phyloP scores from a whole-genome alignment of 179 eudicot genomes.

The Beta lomatogona region DNA sequence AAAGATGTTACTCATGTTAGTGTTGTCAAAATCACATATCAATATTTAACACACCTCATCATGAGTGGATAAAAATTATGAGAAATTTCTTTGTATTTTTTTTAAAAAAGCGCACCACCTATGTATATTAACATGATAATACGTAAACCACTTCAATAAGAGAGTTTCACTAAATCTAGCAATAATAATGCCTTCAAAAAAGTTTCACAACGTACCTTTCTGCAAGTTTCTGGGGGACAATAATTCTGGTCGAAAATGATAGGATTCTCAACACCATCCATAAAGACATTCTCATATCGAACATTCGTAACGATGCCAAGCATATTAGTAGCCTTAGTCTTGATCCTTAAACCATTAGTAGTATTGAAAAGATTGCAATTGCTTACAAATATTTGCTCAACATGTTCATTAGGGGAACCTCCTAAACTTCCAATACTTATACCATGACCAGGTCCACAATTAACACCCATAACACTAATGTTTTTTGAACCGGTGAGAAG shows the following conservation, averaged over 20 bases:
- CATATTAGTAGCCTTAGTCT: slow-evolving; percentile 50
- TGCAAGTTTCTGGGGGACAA: slow-evolving; percentile 45
- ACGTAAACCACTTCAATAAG: too few relatives aligned
- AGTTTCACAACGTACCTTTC: slow-evolving; percentile 21
- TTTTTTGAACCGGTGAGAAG: slow-evolving; percentile 44
- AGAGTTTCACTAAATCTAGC: too few relatives aligned
- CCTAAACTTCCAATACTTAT: slow-evolving; percentile 83
- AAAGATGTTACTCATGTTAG: too few relatives aligned
- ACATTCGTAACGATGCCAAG: slow-evolving; percentile 40
- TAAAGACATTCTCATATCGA: slow-evolving; percentile 36
- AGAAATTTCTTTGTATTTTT: too few relatives aligned
- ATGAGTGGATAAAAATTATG: too few relatives aligned
- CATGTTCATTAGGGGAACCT: slow-evolving; percentile 16
- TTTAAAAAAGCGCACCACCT: too few relatives aligned
- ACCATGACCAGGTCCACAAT: slow-evolving; percentile 86
- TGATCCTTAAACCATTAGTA: slow-evolving; percentile 70
- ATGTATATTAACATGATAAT: too few relatives aligned
- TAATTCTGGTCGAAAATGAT: slow-evolving; percentile 76
- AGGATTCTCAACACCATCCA: slow-evolving; percentile 52
- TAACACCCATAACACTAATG: slow-evolving; percentile 34
- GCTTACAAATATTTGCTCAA: slow-evolving; percentile 31
- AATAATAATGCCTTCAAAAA: too few relatives aligned
- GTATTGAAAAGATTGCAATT: slow-evolving; percentile 45
- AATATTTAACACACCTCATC: too few relatives aligned
- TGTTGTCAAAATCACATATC: too few relatives aligned